These are phyloP conservation scores for Vigna reflexopilosa DNA, from an alignment of 306 rosid species.

Conservation along the genomic window DNA sequence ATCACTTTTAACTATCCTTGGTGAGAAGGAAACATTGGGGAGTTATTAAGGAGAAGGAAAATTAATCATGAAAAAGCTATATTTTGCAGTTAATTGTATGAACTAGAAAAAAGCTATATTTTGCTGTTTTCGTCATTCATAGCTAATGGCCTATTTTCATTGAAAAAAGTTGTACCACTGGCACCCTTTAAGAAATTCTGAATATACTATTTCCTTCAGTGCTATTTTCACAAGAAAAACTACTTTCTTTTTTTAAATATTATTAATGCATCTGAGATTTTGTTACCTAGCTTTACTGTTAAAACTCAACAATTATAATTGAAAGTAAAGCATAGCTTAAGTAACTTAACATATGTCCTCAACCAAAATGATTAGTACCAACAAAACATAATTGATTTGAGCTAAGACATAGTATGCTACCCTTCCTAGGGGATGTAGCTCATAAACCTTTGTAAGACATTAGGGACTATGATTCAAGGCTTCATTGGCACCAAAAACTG, in stretches of 20 bases:
- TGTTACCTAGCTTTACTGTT: background rate
- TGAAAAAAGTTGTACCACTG: constrained; percentile 16
- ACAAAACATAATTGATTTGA: constrained; percentile 27
- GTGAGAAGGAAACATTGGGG: background rate
- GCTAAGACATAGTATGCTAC: constrained; percentile 15
- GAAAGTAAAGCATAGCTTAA: constrained; percentile 3
- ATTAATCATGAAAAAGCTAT: background rate
- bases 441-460: background rate
- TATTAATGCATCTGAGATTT: background rate
- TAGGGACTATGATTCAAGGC: constrained; percentile 8
- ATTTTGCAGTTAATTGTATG: too few species aligned
- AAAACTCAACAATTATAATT: background rate
- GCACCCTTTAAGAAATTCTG: constrained; percentile 15
- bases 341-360: background rate
- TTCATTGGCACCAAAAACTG: constrained; percentile 35
- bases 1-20: constrained; percentile 5
- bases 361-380: constrained; percentile 32
- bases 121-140: constrained; percentile 30
- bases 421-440: background rate
- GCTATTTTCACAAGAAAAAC: background rate
- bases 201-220: constrained; percentile 2
- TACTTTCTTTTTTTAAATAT: background rate
- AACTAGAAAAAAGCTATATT: constrained; percentile 15
- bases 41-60: background rate
- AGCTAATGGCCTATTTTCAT: background rate